phyloP scores from a whole-genome alignment of 192 early-diverging fungal genomes.

The Ambispora gerdemannii region DNA sequence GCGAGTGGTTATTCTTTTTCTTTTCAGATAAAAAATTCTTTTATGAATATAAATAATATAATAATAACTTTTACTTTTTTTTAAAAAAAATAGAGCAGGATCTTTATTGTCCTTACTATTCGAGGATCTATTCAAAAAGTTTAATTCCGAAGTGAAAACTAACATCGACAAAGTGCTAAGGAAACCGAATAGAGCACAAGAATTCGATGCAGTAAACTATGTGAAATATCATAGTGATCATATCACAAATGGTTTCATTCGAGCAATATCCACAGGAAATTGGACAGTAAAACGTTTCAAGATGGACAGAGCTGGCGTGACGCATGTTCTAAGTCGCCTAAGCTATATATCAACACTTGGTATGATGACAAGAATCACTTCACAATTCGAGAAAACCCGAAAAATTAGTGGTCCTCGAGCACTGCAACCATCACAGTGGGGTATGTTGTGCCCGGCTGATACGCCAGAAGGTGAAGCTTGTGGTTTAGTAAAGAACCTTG shows the following conservation, averaged over 20 bases:
- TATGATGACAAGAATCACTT: slow-evolving; percentile 96
- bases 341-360: slow-evolving; percentile 93
- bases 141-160: slow-evolving; percentile 81
- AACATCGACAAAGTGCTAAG: slow-evolving; percentile 90
- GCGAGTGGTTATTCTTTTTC: slow-evolving; percentile 43
- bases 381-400: slow-evolving; percentile 97
- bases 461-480: slow-evolving; percentile 99
- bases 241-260: slow-evolving; percentile 89
- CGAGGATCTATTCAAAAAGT: slow-evolving; percentile 97
- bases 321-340: slow-evolving; percentile 89
- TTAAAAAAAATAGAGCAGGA: slow-evolving; percentile 64
- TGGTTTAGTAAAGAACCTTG: slow-evolving; percentile 95
- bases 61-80: slow-evolving; percentile 1
- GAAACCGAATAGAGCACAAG: slow-evolving; percentile 78
- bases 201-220: slow-evolving; percentile 84
- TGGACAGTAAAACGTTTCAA: slow-evolving; percentile 99
- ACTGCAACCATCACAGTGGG: slow-evolving; percentile 96
- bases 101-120: slow-evolving; percentile 91
- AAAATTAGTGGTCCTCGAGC: slow-evolving; percentile 97
- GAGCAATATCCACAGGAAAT: slow-evolving; percentile 95
- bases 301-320: slow-evolving; percentile 97
- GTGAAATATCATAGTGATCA: slow-evolving; percentile 68
- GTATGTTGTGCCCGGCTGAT: slow-evolving; percentile 95
- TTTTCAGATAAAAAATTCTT: neutral
- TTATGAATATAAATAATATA: too few species aligned